These are phyloP conservation scores for Fonsecaea multimorphosa DNA, from an alignment of 2,329 filamentous ascomycete genomes.

Conservation along the genomic window DNA sequence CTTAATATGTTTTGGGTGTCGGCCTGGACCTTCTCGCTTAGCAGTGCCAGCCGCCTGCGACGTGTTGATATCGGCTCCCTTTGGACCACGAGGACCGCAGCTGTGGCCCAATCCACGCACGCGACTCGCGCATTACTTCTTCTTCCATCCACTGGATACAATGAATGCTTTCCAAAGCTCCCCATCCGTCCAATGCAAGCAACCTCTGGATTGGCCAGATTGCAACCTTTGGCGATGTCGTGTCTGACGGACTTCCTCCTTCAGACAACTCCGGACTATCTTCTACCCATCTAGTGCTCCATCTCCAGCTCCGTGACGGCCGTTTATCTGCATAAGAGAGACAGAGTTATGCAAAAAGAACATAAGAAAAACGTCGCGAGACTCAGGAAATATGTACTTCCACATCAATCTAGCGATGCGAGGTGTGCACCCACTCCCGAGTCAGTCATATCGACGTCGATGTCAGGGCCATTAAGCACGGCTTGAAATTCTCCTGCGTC, in stretches of 20 bases:
- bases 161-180: not conserved
- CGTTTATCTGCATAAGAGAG: not conserved
- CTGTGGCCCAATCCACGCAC: not conserved
- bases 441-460: conserved; percentile 1
- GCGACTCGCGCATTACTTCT: not conserved
- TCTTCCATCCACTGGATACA: not conserved
- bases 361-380: not conserved
- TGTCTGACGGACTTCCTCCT: not conserved
- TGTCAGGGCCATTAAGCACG: not conserved
- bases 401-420: not conserved
- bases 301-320: not conserved
- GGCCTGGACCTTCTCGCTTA: not conserved
- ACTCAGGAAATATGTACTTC: not conserved
- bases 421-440: not conserved
- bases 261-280: not conserved
- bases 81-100: not conserved
- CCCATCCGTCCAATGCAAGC: not conserved
- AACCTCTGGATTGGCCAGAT: too few species aligned
- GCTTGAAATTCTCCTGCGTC: too few species aligned
- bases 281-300: not conserved
- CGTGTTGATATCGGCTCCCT: not conserved
- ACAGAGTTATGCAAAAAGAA: not conserved
- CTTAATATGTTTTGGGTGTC: not conserved
- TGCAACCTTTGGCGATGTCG: not conserved
- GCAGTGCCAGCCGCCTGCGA: not conserved